Base-by-base conservation (phyloP, 169 alveolate genomes). In the Haemoproteus tartakovskyi region DNA sequence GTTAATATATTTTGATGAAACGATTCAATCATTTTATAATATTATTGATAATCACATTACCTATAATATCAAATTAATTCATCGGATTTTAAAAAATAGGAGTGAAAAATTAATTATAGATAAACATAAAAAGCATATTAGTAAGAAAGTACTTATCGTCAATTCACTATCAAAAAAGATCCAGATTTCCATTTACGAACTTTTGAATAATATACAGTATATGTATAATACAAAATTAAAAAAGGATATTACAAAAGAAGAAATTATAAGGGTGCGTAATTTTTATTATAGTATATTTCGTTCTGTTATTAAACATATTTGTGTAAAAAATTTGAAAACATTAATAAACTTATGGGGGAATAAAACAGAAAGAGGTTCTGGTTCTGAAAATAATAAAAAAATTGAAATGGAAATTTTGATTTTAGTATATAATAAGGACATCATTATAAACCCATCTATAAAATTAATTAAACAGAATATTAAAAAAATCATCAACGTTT, bases 121-220 rank as follows among this genome's bases (percentile, higher is more conserved):
- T 36, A 74, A 36, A 60, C 78, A 74, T 12, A 74, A 74, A 19
- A 57, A 54, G 47, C 54, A 56, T 21, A 36, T 54, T 48, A 22
- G 46, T 30, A 74, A 74, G 38, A 54, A 45, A 45, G 57, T 74
- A 8, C 12, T 74, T 22, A 24, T 74, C 5, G 43, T 46, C 30
- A 74, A 74, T 74, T 74, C 84, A 33, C 54, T 74, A 8, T 74
- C 84, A 1, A 54, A 74, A 27, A 74, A 74, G 57, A 74, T 74
- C 3, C 84, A 74, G 47, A 57, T 46, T 22, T 74, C 78, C 21
- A 74, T 74, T 43, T 74, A 57, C 41, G 84, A 74, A 21, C 14
- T 74, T n/a, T n/a, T 74, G 21, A 50, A 47, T 37, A 74, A 74
- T 16, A 74, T 74, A 74, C 84, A 74, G 24, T 74, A 74, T 74